Percentiles rank a stretch among this genome's conserved stretches.
Conservation (phyloP, 495 filamentous ascomycete genomes). For the Aspergillus egyptiacus region DNA sequence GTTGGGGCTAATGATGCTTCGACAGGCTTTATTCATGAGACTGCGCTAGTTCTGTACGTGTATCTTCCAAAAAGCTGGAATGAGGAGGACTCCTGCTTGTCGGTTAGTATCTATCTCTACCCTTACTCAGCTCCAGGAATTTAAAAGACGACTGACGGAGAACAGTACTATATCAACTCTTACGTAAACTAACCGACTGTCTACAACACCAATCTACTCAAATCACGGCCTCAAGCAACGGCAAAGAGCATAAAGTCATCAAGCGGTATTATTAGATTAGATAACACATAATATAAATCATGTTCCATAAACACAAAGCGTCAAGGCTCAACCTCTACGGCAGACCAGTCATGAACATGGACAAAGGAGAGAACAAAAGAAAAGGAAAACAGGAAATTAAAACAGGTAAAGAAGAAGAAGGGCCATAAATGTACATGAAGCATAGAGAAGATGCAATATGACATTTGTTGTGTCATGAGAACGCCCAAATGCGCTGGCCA, state of each 20-base stretch:
- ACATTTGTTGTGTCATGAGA: conserved; percentile 6
- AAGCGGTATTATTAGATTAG: conserved; percentile 16
- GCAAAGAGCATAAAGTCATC: no score
- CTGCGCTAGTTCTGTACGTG: conserved; percentile 86
- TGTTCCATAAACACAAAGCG: conserved; percentile 9
- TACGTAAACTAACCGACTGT: conserved; percentile 15
- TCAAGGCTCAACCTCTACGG: not conserved
- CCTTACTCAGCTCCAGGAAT: not conserved
- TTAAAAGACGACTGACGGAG: not conserved
- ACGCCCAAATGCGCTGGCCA: conserved; percentile 8
- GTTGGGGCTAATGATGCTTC: not conserved
- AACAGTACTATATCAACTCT: conserved; percentile 60
- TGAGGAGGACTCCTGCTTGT: conserved; percentile 70
- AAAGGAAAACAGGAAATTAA: conserved; percentile 6
- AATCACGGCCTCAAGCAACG: no score
- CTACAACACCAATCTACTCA: not conserved
- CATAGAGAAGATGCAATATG: conserved; percentile 9
- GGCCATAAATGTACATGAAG: conserved; percentile 18
- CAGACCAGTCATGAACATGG: not conserved
- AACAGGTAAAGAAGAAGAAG: conserved; percentile 3
- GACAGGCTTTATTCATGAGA: conserved; percentile 61
- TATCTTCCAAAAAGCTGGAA: conserved; percentile 71
- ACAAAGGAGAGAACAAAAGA: conserved; percentile 5
- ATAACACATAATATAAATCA: conserved; percentile 10
- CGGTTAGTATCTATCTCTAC: conserved; percentile 45